These are phyloP conservation scores for Cercis canadensis DNA, from an alignment of 306 rosid genomes.

Conservation along the genomic window DNA sequence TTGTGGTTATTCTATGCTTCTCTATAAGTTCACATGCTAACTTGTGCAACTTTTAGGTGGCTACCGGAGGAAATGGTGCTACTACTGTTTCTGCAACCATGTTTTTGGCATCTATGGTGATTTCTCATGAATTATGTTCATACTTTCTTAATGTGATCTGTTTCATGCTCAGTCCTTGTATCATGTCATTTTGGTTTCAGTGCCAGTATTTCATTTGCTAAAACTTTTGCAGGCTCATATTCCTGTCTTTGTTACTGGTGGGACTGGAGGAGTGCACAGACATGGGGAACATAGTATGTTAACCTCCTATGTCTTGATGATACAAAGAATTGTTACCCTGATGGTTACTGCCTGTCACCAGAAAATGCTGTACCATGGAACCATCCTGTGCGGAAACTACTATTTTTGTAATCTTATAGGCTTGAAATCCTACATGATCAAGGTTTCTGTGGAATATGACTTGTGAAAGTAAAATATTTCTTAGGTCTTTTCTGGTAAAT, in stretches of 20 bases:
- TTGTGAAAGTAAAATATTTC: too few relatives aligned
- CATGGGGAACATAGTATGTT: slow-evolving; percentile 82
- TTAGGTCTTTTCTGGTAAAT: too few relatives aligned
- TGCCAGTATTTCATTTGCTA: neutral
- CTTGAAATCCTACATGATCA: neutral
- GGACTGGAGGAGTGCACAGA: slow-evolving; percentile 95
- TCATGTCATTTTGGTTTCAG: slow-evolving; percentile 27
- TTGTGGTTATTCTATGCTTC: slow-evolving; percentile 22
- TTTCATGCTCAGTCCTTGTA: neutral
- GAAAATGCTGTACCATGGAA: neutral
- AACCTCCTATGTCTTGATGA: slow-evolving; percentile 30
- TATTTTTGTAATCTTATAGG: neutral
- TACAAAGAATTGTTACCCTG: slow-evolving; percentile 26
- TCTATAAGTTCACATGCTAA: slow-evolving; percentile 23
- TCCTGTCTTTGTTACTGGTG: slow-evolving; percentile 88
- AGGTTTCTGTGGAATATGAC: too few relatives aligned
- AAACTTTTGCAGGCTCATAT: slow-evolving; percentile 66
- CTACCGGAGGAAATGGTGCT: slow-evolving; percentile 81
- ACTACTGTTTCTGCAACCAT: slow-evolving; percentile 95
- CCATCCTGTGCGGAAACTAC: neutral
- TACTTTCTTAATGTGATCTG: slow-evolving; percentile 21
- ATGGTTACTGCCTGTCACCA: slow-evolving; percentile 11
- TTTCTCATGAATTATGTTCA: slow-evolving; percentile 10
- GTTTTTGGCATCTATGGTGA: slow-evolving; percentile 84
- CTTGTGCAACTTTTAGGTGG: slow-evolving; percentile 60